A percentile compares a stretch with the other conserved stretches of the same genome.
These are phyloP conservation scores for Ambrosia artemisiifolia DNA, from an alignment of 129 eudicot genomes.

Conservation along the genomic window DNA sequence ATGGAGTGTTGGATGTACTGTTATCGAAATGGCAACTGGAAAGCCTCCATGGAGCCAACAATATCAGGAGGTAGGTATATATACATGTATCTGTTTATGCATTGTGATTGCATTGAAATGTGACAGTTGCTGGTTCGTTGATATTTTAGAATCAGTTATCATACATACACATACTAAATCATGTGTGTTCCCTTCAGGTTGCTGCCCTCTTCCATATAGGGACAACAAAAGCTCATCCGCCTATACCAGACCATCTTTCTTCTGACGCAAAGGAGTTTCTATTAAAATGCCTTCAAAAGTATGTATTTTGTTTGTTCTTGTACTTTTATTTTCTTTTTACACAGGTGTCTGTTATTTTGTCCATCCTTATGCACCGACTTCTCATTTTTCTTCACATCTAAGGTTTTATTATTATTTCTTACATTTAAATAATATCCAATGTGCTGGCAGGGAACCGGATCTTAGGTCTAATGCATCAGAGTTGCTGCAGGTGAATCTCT, in stretches of 20 bases:
- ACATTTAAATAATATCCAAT: neutral
- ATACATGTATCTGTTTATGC: neutral
- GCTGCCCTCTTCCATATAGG: slow-evolving; percentile 97
- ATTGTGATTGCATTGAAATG: neutral
- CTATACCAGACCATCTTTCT: slow-evolving; percentile 96
- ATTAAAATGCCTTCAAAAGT: slow-evolving; percentile 90
- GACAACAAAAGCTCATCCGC: slow-evolving; percentile 95
- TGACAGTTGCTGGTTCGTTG: slow-evolving; percentile 13
- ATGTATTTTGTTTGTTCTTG: slow-evolving; percentile 19
- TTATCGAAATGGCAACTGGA: slow-evolving; percentile 99
- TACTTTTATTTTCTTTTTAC: neutral
- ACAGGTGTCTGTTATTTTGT: neutral
- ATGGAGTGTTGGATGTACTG: slow-evolving; percentile 99
- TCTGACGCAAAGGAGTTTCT: slow-evolving; percentile 87
- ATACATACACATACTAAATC: slow-evolving; percentile 7
- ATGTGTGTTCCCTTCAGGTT: slow-evolving; percentile 45
- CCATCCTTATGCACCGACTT: slow-evolving; percentile 4
- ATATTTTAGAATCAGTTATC: neutral
- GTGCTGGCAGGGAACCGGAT: slow-evolving; percentile 72
- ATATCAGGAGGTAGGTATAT: slow-evolving; percentile 71
- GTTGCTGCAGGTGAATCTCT: slow-evolving; percentile 71
- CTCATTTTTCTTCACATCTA: neutral
- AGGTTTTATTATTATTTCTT: neutral
- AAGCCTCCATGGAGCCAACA: slow-evolving; percentile 99
- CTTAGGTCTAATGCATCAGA: slow-evolving; percentile 79